Base-by-base conservation (phyloP, 2,329 filamentous ascomycete genomes). In the Calonectria hawksworthii region DNA sequence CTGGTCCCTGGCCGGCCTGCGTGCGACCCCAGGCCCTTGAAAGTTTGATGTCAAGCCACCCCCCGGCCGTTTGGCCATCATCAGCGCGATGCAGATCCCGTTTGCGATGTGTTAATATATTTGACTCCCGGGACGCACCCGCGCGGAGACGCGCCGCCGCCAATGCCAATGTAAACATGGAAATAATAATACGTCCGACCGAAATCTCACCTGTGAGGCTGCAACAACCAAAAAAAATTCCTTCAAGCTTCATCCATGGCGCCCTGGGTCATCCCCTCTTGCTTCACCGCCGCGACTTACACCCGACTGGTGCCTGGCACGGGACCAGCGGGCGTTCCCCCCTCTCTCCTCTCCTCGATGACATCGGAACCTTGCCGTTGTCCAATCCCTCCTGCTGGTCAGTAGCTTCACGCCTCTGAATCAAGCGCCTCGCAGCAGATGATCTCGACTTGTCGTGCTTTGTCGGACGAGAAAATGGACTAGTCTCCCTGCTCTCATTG, bases 281-380 rank as follows among this genome's bases (percentile, higher is more conserved):
- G 47, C 47, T 51, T 63, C 59, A 34, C 59, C 56, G 44, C 44
- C 41, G 59, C 32, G 21, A 36, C 61, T 26, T 54, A 54, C 44
- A 47, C 23, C 68, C 68, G 47, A 26, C 59, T n/a, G 59, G 56
- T 65, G 34, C 59, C 36, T 65, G 68, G 41, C 36, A 51, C 41
- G 52, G 41, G 56, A 61, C 32, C 32, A 61, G 56, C 56, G 56
- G 34, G 6, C 36, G 23, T 38, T 23, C 56, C 14, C 11, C 28
- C 51, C 23, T 54, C 51, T 10, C 14, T 23, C 16, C 7, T 18
- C 18, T 21, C 51, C 56, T 63, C 34, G 23, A 38, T 36, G 56
- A 38, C 32, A n/a, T 16, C 1, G 8, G 18, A 63, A 26, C 56
- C 34, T 8, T 18, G 23, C 6, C 26, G 18, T 54, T 54, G 51